Evolutionary conservation across 441 rosid species (phyloP), one percentile per base, ranked within the genome.

Genomic region (Corymbia calophylla): DNA sequence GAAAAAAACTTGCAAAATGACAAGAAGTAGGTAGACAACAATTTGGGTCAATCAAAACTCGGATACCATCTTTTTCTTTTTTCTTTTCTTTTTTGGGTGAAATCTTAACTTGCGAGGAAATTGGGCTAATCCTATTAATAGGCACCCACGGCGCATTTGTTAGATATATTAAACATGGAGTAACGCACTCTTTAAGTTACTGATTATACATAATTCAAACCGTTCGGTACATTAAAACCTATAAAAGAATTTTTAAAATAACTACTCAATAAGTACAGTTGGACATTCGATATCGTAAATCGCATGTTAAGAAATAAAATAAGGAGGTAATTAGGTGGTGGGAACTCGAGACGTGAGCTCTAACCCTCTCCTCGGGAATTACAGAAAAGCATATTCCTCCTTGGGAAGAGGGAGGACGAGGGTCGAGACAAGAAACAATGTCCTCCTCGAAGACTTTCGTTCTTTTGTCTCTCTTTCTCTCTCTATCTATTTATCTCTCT

Each of bases 121-220:
- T 1, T 5, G 8, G 14, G 15, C 7, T 2, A 1, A 44, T 77
- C 16, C 1, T 44, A 23, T 44, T 44, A 21, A 12, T 7, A 10
- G 7, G 18, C 13, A 5, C 2, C 4, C 2, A 0, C 0, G 0
- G 27, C 2, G 1, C 51, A 44, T 17, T 23, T 13, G 84, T 23
- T 23, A 47, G 6, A 25, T 6, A 27, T 60, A 60, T 3, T 5
- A 60, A 27, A 60, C 8, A 6, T 3, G 14, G 8, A 25, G 1
- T 11, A 21, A 44, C 51, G 10, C 0, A 14, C 9, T 39, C 47
- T 73, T 21, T 39, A 39, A 14, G 12, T 21, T 44, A 23, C 3
- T 6, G 29, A 23, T 77, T 0, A 44, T 10, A 3, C 18, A 44
- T 44, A 13, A 13, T n/a, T 12, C 84, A 9, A 44, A n/a, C 12